Conservation (phyloP, 176 grass and related monocot species). For the Microstegium vimineum region DNA sequence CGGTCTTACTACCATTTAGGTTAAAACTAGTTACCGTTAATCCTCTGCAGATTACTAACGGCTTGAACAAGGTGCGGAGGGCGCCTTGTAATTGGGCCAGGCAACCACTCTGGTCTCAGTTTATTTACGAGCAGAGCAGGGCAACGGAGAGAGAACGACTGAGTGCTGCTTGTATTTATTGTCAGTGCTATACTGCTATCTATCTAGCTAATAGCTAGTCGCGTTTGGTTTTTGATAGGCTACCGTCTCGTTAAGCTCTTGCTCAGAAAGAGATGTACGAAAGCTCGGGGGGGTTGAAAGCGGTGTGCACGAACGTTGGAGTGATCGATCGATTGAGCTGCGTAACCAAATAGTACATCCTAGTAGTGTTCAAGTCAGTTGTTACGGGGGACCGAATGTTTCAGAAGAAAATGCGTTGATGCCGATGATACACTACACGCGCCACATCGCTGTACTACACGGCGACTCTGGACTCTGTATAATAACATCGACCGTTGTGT, state of each 20-base stretch:
- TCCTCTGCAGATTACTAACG: neutral
- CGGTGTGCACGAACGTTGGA: neutral
- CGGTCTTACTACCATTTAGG: too few relatives aligned
- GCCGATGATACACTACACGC: too few relatives aligned
- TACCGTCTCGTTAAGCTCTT: neutral
- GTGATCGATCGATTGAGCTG: neutral
- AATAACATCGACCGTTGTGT: neutral
- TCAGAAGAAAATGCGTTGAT: too few relatives aligned
- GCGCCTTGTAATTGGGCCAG: neutral
- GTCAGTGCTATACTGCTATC: too few relatives aligned
- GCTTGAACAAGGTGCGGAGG: neutral
- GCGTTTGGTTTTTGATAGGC: neutral
- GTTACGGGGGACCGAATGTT: neutral
- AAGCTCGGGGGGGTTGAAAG: neutral
- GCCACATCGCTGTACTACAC: too few relatives aligned
- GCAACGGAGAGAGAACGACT: too few relatives aligned
- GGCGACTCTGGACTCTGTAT: too few relatives aligned
- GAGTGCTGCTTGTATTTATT: neutral
- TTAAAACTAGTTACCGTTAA: too few relatives aligned
- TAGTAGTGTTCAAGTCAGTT: too few relatives aligned
- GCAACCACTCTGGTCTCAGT: constrained; percentile 5
- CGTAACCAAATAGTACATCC: neutral
- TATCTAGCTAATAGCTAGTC: too few relatives aligned
- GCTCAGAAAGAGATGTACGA: neutral
- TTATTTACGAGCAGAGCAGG: neutral